Evolutionary conservation across 805 yeast species (phyloP).

Genomic region (Candida yuanshanica): DNA sequence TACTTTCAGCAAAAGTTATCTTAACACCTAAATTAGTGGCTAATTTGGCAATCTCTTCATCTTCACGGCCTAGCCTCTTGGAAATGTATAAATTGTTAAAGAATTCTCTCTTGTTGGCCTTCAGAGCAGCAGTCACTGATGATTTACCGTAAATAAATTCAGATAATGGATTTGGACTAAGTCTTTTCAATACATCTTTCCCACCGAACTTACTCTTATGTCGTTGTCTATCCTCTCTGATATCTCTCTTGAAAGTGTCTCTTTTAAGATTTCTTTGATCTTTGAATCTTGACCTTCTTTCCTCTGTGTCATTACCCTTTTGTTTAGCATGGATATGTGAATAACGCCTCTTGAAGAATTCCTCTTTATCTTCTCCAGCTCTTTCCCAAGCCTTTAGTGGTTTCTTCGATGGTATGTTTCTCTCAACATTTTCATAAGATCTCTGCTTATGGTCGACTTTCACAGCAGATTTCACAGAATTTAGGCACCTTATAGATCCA

Average conservation of each 20-base stretch:
- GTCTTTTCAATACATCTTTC: constrained; percentile 17
- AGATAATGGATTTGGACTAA: constrained; percentile 39
- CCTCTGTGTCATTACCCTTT: constrained; percentile 14
- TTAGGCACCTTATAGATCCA: neutral
- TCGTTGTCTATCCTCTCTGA: constrained; percentile 10
- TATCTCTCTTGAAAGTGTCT: constrained; percentile 3
- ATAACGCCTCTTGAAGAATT: constrained; percentile 54
- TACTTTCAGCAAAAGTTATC: constrained; percentile 10
- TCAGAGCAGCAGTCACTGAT: constrained; percentile 66
- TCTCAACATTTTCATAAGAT: constrained; percentile 29
- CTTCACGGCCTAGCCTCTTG: constrained; percentile 10
- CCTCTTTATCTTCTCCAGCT: constrained; percentile 54
- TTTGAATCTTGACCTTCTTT: constrained; percentile 16
- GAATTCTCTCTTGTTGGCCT: constrained; percentile 46
- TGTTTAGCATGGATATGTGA: constrained; percentile 59
- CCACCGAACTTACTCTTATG: constrained; percentile 14
- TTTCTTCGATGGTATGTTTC: constrained; percentile 35
- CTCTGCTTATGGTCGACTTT: neutral
- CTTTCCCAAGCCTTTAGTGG: constrained; percentile 61
- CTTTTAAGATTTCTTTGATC: constrained; percentile 14
- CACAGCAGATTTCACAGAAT: constrained; percentile 15
- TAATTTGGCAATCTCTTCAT: constrained; percentile 37
- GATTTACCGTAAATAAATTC: constrained; percentile 78
- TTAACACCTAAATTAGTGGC: constrained; percentile 33
- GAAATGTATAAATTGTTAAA: constrained; percentile 45